These are phyloP conservation scores for Yamadazyma jaroonii DNA, from an alignment of 1,139 yeast species.

Conservation along the genomic window DNA sequence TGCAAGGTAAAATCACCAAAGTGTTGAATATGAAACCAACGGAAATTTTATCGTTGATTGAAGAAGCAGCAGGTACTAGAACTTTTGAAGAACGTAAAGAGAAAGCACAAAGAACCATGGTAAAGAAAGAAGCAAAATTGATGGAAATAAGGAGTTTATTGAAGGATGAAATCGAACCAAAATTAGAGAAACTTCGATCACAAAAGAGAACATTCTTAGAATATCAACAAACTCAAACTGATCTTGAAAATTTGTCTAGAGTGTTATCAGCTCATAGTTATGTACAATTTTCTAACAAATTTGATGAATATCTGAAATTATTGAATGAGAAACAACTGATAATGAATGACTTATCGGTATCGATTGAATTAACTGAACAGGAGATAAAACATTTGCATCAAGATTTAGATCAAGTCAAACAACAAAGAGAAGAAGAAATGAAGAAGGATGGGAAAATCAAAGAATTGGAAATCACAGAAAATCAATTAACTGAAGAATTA, in stretches of 20 bases:
- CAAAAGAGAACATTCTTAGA: constrained; percentile 85
- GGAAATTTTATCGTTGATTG: constrained; percentile 86
- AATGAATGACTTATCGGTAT: constrained; percentile 33
- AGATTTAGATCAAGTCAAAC: constrained; percentile 57
- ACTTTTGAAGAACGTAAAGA: constrained; percentile 93
- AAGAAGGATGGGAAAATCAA: constrained; percentile 62
- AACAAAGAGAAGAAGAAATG: constrained; percentile 56
- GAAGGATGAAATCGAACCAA: constrained; percentile 89
- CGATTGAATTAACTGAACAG: constrained; percentile 41
- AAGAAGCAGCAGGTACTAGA: constrained; percentile 98
- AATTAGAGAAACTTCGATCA: constrained; percentile 72
- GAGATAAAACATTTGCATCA: constrained; percentile 62
- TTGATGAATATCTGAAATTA: constrained; percentile 37
- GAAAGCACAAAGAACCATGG: constrained; percentile 88
- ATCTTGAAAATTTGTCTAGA: constrained; percentile 70
- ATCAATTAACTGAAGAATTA: constrained; percentile 57
- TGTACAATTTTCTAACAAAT: constrained; percentile 39
- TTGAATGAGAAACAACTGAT: constrained; percentile 35
- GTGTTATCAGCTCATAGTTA: constrained; percentile 81
- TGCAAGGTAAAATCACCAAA: constrained; percentile 98
- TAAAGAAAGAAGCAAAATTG: constrained; percentile 82
- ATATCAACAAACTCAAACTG: constrained; percentile 80
- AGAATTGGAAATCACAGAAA: constrained; percentile 58
- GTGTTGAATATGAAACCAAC: constrained; percentile 94
- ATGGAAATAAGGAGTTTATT: constrained; percentile 72